A percentile compares a stretch with the other conserved stretches of the same genome.
Evolutionary conservation across 164 flowering plant species (phyloP).

Genomic region (Magnolia sinica): DNA sequence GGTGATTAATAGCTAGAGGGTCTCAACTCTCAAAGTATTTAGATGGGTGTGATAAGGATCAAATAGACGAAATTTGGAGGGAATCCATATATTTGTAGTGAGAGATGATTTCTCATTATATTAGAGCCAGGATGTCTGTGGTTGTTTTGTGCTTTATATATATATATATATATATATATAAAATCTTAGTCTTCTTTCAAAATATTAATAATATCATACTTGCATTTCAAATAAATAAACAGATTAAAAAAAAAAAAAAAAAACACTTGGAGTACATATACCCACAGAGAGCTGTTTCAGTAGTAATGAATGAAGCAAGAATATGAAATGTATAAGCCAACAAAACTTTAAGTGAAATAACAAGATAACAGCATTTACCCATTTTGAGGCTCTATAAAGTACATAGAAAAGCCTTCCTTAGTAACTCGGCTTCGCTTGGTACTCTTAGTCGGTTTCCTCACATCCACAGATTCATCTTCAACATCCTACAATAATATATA

Average conservation of each 20-base stretch:
- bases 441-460: too few species aligned
- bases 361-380: constrained; percentile 50
- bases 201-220: too few species aligned
- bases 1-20: background rate
- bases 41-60: background rate
- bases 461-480: too few species aligned
- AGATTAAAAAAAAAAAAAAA: too few species aligned
- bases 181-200: too few species aligned
- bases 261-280: background rate
- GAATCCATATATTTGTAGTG: background rate
- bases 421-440: too few species aligned
- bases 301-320: background rate
- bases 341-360: background rate
- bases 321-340: background rate
- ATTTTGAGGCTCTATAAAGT: constrained; percentile 92
- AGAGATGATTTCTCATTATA: background rate
- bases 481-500: too few species aligned
- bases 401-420: constrained; percentile 51
- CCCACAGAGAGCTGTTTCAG: too few species aligned
- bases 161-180: too few species aligned
- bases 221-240: too few species aligned
- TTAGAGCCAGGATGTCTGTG: background rate
- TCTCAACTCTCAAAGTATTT: background rate
- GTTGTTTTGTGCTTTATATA: background rate
- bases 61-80: background rate